Evolutionary conservation across 305 asterid species (phyloP).

Genomic region (Andrographis paniculata): DNA sequence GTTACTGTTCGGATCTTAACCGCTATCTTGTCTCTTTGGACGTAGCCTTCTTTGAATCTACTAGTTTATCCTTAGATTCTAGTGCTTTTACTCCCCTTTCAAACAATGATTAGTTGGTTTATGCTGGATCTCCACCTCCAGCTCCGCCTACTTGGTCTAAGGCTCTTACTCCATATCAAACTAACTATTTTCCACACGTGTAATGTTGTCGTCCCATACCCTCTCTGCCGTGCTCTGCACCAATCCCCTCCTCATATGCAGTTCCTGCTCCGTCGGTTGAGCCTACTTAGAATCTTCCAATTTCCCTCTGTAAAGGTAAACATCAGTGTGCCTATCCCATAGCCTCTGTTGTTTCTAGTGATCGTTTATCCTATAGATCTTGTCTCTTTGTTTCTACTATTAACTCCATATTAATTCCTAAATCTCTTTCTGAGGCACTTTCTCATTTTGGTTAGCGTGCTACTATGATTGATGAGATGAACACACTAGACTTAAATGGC

Average conservation of each 20-base stretch:
- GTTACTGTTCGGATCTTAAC: background rate
- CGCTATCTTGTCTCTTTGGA: background rate
- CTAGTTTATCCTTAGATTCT: too few relatives aligned
- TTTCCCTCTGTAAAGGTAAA: background rate
- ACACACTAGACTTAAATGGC: background rate
- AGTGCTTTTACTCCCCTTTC: too few relatives aligned
- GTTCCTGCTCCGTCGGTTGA: too few relatives aligned
- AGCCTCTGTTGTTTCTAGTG: background rate
- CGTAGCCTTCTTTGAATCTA: too few relatives aligned
- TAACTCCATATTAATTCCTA: background rate
- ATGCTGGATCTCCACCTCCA: too few relatives aligned
- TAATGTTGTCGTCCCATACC: too few relatives aligned
- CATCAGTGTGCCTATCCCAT: background rate
- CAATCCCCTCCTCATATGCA: too few relatives aligned
- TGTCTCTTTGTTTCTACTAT: background rate
- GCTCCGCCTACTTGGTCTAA: too few relatives aligned
- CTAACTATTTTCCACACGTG: too few relatives aligned
- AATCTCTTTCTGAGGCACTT: background rate
- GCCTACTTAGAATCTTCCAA: background rate
- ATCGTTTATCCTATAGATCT: background rate
- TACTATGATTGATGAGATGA: background rate
- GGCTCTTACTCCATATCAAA: too few relatives aligned
- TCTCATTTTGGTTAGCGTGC: background rate
- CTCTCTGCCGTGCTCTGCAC: too few relatives aligned
- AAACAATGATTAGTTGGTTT: too few relatives aligned